Base-by-base conservation (phyloP, 345 rosid genomes). In the Gynandropsis gynandra region DNA sequence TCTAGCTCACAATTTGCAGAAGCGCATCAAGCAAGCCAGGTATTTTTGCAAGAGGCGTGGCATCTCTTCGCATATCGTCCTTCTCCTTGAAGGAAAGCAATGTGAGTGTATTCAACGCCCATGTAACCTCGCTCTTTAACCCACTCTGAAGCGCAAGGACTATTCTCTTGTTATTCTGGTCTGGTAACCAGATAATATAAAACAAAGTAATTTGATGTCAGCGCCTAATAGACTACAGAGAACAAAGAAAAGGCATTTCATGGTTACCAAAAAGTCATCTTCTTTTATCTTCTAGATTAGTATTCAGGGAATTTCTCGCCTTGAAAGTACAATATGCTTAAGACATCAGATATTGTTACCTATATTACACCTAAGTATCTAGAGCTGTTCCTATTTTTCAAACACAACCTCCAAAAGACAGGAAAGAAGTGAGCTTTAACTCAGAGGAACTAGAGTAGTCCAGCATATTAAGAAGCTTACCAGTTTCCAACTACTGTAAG, bases 121-220 rank as follows among this genome's bases (percentile, higher is more conserved):
- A 92, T 38, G 75, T 87, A 52, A 92, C 62, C 69, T 92, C 98
- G 64, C 97, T 87, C 82, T 87, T 92, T 35, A 92, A 68, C 16
- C 98, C 97, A 67, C 98, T 85, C 63, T 92, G 98, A 21, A 92
- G 82, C 4, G 98, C 98, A 55, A 92, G 76, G 32, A 92, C 98
- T 57, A 92, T 82, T 67, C 98, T 76, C 71, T 70, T 79, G 34
- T 80, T 79, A 67, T 85, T 87, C 72, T 87, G 98, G 60, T 92
- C 98, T 67, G n/a, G n/a, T n/a, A n/a, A n/a, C n/a, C n/a, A 56
- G 47, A 43, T 13, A 41, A 16, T n/a, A 55, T 33, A 16, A 34
- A n/a, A 12, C 45, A n/a, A 61, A 27, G 32, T 1, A 19, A 42
- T 16, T 5, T 37, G 9, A 54, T 24, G 45, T 18, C 48, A 29